Conservation (phyloP, 1,139 yeast species). For the Petasospora rhodanensis region DNA sequence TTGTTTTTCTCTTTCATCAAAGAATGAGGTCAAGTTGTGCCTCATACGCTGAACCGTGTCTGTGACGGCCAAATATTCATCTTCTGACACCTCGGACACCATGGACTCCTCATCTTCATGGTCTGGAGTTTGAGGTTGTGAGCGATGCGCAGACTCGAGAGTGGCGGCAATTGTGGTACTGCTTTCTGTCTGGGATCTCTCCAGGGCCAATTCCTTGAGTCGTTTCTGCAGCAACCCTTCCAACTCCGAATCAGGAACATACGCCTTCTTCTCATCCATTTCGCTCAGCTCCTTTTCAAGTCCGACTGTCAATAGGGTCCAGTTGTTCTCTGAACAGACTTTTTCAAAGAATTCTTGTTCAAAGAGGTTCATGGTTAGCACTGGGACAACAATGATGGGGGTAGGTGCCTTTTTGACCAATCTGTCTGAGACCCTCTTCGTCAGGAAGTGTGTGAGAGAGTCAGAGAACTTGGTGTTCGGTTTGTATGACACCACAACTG, state of each 20-base stretch:
- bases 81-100: no score
- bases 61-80: no score
- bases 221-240: slow-evolving; percentile 4
- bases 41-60: no score
- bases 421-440: slow-evolving; percentile 58
- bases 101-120: no score
- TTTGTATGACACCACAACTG: slow-evolving; percentile 60
- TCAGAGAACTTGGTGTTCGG: slow-evolving; percentile 48
- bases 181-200: background rate
- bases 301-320: slow-evolving; percentile 3
- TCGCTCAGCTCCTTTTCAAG: slow-evolving; percentile 6
- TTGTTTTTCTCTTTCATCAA: no score
- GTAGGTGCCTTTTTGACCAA: slow-evolving; percentile 59
- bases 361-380: slow-evolving; percentile 53
- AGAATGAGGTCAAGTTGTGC: no score
- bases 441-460: slow-evolving; percentile 49
- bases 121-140: no score
- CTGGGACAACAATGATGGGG: slow-evolving; percentile 69
- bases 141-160: no score
- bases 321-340: slow-evolving; percentile 3
- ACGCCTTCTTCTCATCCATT: slow-evolving; percentile 4
- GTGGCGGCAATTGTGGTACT: no score
- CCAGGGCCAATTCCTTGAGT: slow-evolving; percentile 2
- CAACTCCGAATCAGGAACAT: slow-evolving; percentile 3
- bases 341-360: slow-evolving; percentile 35